Base-by-base conservation (phyloP, 2,329 filamentous ascomycete genomes). In the Grosmannia penicillata region DNA sequence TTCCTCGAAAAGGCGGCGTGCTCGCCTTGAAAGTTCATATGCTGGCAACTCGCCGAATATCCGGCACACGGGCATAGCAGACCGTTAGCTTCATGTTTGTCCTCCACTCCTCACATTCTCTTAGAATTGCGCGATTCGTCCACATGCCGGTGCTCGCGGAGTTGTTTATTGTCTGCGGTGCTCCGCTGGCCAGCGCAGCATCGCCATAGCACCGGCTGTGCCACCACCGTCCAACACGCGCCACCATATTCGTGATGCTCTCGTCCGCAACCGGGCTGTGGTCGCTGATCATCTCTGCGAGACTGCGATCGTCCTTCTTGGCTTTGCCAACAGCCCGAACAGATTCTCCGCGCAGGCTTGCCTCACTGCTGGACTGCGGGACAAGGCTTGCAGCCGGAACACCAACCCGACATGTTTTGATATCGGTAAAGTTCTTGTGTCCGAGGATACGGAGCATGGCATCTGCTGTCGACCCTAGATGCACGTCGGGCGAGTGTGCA, bases 181-280 rank as follows among this genome's bases (percentile, higher is more conserved):
- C 30, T n/a, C 18, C 8, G 31, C 32, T 14, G 39, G n/a, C 57
- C 8, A 37, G 57, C 8, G 77, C 65, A 5, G 71, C 67, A 40
- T 70, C 74, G 58, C 95, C 89, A 55, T 95, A 96, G 63, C 89
- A 95, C 37, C 82, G 75, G 9, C 76, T 82, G 58, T 94, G 96
- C 91, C 91, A 98, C 85, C 89, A 96, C 31, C 91, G 72, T 2
- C 86, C 89, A 10, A 96, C 89, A 45, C 89, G 80, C 14, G 86
- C 81, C 18, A 96, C 86, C 68, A 93, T 93, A 52, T 84, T 87
- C 13, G 85, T 84, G 52, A 96, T 94, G 47, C 76, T 79, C 52
- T 86, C 83, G 48, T 94, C 85, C 18, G 81, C 79, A 13, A 71
- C 64, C 0, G 74, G 66, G n/a, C 73, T 71, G 26, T 77, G 68